Conservation (phyloP, 768 basidiomycete species). For the Agaricus sinodeliciosus region DNA sequence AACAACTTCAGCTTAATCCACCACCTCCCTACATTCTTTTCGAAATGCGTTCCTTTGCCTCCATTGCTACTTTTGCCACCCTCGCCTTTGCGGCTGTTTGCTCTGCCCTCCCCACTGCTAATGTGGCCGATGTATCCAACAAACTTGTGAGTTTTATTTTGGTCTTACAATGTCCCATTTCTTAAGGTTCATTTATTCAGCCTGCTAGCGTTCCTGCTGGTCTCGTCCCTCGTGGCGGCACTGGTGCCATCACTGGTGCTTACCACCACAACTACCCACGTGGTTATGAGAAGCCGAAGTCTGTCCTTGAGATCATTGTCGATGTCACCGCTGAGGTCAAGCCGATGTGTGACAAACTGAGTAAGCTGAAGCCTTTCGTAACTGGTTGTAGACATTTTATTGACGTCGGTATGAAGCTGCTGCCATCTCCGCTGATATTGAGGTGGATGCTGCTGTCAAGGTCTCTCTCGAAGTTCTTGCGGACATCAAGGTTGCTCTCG, state of each 20-base stretch:
- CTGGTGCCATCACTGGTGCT: neutral
- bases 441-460: constrained; percentile 1
- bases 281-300: neutral
- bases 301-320: neutral
- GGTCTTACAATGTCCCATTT: too few relatives aligned
- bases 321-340: constrained; percentile 9
- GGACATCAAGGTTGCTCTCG: constrained; percentile 11
- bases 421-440: neutral
- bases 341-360: constrained; percentile 1
- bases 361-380: neutral
- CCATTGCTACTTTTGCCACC: constrained; percentile 14
- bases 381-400: neutral
- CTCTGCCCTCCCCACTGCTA: constrained; percentile 8
- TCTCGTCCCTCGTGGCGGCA: too few relatives aligned
- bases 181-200: too few relatives aligned
- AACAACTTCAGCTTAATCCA: neutral
- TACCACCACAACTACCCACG: neutral
- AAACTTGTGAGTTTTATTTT: neutral
- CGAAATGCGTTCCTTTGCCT: constrained; percentile 6
- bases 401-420: neutral
- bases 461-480: constrained; percentile 12
- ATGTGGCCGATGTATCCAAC: neutral
- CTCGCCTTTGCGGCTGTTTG: constrained; percentile 6
- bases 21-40: constrained; percentile 6
- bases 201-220: too few relatives aligned